A percentile compares a stretch with the other conserved stretches of the same genome.
phyloP scores from a whole-genome alignment of 805 yeast genomes.

The Blastobotrys muscicola region DNA sequence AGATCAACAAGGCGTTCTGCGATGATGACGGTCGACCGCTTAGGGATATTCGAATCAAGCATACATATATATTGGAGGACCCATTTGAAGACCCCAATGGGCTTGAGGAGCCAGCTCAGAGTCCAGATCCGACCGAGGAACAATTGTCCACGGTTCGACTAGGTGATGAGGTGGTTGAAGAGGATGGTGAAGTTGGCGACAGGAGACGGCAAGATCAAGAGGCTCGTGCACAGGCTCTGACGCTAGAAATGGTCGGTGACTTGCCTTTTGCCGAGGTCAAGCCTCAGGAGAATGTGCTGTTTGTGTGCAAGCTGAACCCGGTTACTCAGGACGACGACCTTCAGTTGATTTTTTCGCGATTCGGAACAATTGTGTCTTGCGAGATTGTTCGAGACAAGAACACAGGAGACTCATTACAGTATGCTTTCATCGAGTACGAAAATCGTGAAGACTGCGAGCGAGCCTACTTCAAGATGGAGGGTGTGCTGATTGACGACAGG shows the following conservation, averaged over 20 bases:
- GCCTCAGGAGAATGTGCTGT: slow-evolving; percentile 54
- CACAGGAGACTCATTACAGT: slow-evolving; percentile 43
- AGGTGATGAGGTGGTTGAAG: slow-evolving; percentile 19
- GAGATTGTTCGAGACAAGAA: slow-evolving; percentile 42
- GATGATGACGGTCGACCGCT: slow-evolving; percentile 37
- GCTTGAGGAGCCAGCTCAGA: slow-evolving; percentile 19
- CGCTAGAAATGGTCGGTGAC: slow-evolving; percentile 57
- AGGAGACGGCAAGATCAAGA: slow-evolving; percentile 25
- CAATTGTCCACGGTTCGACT: slow-evolving; percentile 28
- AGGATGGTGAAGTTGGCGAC: slow-evolving; percentile 24
- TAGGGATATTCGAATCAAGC: slow-evolving; percentile 43
- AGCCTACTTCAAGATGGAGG: slow-evolving; percentile 57
- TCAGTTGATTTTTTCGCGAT: slow-evolving; percentile 46
- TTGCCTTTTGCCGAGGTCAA: slow-evolving; percentile 46
- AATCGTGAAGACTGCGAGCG: slow-evolving; percentile 41
- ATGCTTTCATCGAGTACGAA: slow-evolving; percentile 55
- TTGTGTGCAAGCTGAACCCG: slow-evolving; percentile 55
- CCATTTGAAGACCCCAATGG: slow-evolving; percentile 38
- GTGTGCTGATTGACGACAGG: slow-evolving; percentile 53
- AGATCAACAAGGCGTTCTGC: slow-evolving; percentile 31
- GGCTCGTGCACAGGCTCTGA: slow-evolving; percentile 45
- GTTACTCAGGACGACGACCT: slow-evolving; percentile 51
- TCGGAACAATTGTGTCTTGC: slow-evolving; percentile 45
- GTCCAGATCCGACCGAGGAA: slow-evolving; percentile 32
- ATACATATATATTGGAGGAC: slow-evolving; percentile 42